Conservation (phyloP, 306 rosid species). For the Amphicarpaea edgeworthii region DNA sequence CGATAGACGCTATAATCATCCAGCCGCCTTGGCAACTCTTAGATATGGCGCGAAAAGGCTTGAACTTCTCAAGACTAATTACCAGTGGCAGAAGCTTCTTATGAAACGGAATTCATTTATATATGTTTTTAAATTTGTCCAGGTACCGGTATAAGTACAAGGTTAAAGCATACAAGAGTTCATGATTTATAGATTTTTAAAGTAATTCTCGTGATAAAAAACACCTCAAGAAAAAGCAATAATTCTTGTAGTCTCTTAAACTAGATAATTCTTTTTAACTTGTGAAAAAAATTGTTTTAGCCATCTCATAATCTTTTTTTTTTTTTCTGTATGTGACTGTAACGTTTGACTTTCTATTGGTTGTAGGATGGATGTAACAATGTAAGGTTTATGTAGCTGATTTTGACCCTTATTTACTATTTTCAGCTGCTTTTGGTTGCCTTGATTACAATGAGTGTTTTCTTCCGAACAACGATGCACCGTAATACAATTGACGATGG, state of each 20-base stretch:
- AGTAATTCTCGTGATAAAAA: constrained; percentile 17
- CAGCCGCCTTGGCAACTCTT: constrained; percentile 89
- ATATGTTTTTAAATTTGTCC: constrained; percentile 91
- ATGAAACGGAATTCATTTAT: constrained; percentile 95
- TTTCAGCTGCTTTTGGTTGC: constrained; percentile 91
- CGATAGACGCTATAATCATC: constrained; percentile 85
- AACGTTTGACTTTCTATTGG: constrained; percentile 13
- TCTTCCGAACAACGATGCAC: constrained; percentile 94
- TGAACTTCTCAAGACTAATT: constrained; percentile 87
- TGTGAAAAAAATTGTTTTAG: neutral
- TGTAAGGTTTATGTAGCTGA: constrained; percentile 49
- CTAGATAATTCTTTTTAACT: constrained; percentile 5
- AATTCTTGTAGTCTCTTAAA: neutral
- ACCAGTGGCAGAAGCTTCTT: constrained; percentile 83
- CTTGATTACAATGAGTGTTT: constrained; percentile 94
- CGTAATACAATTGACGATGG: constrained; percentile 87
- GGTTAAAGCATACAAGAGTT: constrained; percentile 25
- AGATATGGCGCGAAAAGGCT: constrained; percentile 66
- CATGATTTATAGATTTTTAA: constrained; percentile 7
- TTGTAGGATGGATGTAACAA: constrained; percentile 24
- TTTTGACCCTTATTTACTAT: constrained; percentile 48
- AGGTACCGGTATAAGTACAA: constrained; percentile 56
- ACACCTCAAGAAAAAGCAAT: constrained; percentile 3
- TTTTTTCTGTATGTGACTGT: neutral
- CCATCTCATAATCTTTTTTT: constrained; percentile 17